These are phyloP conservation scores for Exserohilum turcica DNA, from an alignment of 2,329 filamentous ascomycete genomes.

Conservation along the genomic window DNA sequence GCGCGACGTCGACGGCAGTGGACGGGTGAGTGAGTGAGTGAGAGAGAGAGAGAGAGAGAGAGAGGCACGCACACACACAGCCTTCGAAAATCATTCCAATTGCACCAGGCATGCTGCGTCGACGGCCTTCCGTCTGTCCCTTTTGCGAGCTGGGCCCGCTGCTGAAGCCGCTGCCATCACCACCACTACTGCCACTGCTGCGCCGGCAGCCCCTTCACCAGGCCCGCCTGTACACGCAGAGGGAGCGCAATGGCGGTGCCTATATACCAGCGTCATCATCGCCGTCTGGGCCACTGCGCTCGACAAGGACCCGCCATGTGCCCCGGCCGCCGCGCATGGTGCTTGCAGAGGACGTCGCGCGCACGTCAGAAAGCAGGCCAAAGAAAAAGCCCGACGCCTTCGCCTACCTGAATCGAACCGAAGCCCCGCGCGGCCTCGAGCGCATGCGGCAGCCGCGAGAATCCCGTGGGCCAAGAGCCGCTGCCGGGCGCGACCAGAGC, in stretches of 20 bases:
- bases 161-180: constrained; percentile 7
- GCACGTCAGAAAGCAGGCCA: constrained; percentile 29
- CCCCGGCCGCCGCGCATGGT: constrained; percentile 54
- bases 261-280: not conserved
- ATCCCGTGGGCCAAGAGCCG: constrained; percentile 12
- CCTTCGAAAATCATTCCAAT: too few species aligned
- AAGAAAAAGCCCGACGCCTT: constrained; percentile 40
- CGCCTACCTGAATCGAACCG: constrained; percentile 41
- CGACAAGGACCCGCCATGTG: constrained; percentile 13
- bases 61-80: not conserved
- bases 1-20: too few species aligned
- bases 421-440: constrained; percentile 33
- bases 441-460: constrained; percentile 19
- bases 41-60: not conserved
- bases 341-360: constrained; percentile 50
- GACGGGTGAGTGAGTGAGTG: too few species aligned
- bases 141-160: constrained; percentile 50
- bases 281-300: constrained; percentile 2
- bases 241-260: constrained; percentile 9
- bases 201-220: constrained; percentile 1
- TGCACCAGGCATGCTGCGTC: constrained; percentile 31
- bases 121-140: constrained; percentile 44
- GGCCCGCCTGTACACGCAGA: constrained; percentile 45
- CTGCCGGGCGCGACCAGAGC: constrained; percentile 25
- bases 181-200: not conserved